A percentile compares a stretch with the other conserved stretches of the same genome.
Evolutionary conservation across 2,329 filamentous ascomycete genomes (phyloP).

Genomic region (Didymella pinodella): DNA sequence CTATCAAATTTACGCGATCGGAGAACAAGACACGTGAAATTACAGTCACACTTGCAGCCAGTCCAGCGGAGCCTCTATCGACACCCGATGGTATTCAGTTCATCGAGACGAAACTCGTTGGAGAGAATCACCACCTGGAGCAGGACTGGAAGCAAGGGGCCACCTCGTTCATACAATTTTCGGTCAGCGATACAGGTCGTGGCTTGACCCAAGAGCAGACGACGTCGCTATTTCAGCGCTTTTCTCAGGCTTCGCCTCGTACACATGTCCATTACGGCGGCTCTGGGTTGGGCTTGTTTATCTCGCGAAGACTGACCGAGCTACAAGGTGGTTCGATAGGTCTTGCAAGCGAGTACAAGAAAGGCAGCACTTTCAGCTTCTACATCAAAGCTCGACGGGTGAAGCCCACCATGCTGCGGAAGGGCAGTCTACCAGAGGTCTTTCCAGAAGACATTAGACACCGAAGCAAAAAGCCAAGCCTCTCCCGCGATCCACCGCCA

Average conservation of each 20-base stretch:
- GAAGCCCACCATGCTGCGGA: slow-evolving; percentile 21
- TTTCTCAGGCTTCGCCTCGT: slow-evolving; percentile 43
- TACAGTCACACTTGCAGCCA: slow-evolving; percentile 49
- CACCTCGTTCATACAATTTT: slow-evolving; percentile 45
- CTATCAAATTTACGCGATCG: slow-evolving; percentile 56
- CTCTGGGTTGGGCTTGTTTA: slow-evolving; percentile 47
- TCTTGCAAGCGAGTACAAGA: slow-evolving; percentile 29
- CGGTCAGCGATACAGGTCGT: slow-evolving; percentile 52
- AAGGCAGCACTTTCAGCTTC: slow-evolving; percentile 46
- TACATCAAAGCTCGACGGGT: slow-evolving; percentile 39
- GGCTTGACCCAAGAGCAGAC: slow-evolving; percentile 51
- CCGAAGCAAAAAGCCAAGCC: slow-evolving; percentile 16
- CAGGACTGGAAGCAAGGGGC: slow-evolving; percentile 46
- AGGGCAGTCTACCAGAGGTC: slow-evolving; percentile 28
- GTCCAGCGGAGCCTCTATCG: slow-evolving; percentile 39
- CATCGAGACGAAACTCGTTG: slow-evolving; percentile 37
- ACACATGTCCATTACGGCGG: slow-evolving; percentile 52
- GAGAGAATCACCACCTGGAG: slow-evolving; percentile 31
- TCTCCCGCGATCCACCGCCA: slow-evolving; percentile 12
- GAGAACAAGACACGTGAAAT: slow-evolving; percentile 42
- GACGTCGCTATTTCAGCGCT: slow-evolving; percentile 41
- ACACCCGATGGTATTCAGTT: slow-evolving; percentile 40
- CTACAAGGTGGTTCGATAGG: slow-evolving; percentile 46
- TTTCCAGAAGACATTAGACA: slow-evolving; percentile 36
- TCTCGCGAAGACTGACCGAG: slow-evolving; percentile 43